These are phyloP conservation scores for Aspergillus novoparasiticus DNA, from an alignment of 2,329 filamentous ascomycete species.

Conservation along the genomic window DNA sequence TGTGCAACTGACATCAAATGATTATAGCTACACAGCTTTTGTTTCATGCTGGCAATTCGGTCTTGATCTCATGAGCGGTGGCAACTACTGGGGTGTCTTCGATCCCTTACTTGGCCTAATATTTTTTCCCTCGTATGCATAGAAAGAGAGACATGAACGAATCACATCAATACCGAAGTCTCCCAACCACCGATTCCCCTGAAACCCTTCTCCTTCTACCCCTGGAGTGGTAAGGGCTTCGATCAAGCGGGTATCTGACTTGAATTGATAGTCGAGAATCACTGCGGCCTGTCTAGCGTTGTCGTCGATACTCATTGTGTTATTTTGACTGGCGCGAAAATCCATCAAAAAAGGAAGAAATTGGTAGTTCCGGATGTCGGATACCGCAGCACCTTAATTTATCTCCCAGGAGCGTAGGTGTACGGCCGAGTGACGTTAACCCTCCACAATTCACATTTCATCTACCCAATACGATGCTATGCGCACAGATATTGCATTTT, in stretches of 20 bases:
- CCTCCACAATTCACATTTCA: no score
- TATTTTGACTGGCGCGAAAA: no score
- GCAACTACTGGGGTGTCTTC: no score
- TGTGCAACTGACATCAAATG: not conserved
- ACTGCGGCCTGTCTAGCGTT: not conserved
- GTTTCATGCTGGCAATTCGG: not conserved
- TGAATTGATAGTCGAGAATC: not conserved
- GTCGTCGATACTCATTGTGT: not conserved
- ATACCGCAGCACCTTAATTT: no score
- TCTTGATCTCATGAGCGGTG: no score
- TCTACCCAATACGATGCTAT: no score
- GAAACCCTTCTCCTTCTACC: not conserved
- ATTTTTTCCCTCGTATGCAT: not conserved
- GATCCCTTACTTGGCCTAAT: not conserved
- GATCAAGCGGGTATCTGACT: not conserved
- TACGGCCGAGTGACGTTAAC: no score
- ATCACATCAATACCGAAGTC: not conserved
- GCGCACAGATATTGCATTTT: no score
- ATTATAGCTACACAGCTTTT: not conserved
- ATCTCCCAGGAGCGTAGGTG: no score
- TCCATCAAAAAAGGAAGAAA: no score
- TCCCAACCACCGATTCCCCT: not conserved
- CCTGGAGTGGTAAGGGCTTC: not conserved
- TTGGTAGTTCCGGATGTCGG: no score
- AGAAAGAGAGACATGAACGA: not conserved